Conservation (phyloP, 495 filamentous ascomycete genomes). For the Neurospora discreta region DNA sequence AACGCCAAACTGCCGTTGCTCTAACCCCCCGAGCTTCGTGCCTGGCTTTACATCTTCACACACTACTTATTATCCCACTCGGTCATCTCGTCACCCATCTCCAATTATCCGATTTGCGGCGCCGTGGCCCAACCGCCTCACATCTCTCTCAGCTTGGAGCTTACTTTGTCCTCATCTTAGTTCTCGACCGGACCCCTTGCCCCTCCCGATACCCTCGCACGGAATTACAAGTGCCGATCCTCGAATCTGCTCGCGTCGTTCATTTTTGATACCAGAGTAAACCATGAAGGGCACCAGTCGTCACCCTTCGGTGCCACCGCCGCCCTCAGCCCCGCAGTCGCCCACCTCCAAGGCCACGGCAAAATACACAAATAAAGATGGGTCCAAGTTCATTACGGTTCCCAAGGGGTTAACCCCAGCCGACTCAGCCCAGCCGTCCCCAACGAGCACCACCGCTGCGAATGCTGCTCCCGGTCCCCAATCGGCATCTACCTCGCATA, state of each 20-base stretch:
- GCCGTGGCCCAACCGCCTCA: not conserved
- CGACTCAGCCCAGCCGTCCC: conserved; percentile 41
- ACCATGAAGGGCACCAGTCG: conserved; percentile 43
- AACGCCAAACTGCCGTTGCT: not conserved
- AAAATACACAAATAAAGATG: conserved; percentile 56
- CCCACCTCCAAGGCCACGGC: conserved; percentile 36
- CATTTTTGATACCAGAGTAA: conserved; percentile 2
- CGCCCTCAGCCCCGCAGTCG: conserved; percentile 23
- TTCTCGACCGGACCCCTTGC: not conserved
- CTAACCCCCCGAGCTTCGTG: not conserved
- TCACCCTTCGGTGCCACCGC: conserved; percentile 28
- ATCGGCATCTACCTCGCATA: conserved; percentile 6
- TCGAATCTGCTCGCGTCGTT: not conserved
- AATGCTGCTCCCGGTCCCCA: conserved; percentile 15
- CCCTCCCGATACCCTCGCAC: not conserved
- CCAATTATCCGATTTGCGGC: not conserved
- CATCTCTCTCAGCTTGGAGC: not conserved
- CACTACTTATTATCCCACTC: not conserved
- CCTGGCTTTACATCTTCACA: not conserved
- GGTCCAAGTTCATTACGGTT: conserved; percentile 56
- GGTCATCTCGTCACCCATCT: not conserved
- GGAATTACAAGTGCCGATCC: not conserved
- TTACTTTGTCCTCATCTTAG: not conserved
- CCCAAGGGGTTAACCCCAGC: conserved; percentile 43
- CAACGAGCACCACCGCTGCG: conserved; percentile 25